A percentile compares a stretch with the other conserved stretches of the same genome.
These are phyloP conservation scores for Aureobasidium subglaciale DNA, from an alignment of 2,329 filamentous ascomycete genomes.

Conservation along the genomic window DNA sequence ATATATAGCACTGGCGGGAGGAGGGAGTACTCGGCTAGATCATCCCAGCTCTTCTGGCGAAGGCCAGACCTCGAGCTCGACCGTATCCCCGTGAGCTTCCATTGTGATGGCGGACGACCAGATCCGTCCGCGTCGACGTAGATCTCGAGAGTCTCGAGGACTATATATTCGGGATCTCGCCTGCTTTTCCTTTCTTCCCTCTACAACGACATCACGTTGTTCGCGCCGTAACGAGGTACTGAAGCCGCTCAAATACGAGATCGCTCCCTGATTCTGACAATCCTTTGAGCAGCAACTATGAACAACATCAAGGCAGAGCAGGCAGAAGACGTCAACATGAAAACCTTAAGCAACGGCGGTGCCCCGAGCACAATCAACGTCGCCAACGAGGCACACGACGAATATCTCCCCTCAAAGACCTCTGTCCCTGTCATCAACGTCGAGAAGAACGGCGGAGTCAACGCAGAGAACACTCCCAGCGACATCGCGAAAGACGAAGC, in stretches of 20 bases:
- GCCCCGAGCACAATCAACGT: not conserved
- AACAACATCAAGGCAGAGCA: not conserved
- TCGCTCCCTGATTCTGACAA: not conserved
- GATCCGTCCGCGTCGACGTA: not conserved
- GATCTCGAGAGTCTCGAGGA: not conserved
- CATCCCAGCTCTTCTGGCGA: too few relatives aligned
- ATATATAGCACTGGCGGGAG: too few relatives aligned
- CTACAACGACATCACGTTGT: not conserved
- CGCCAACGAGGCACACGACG: not conserved
- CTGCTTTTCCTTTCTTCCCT: not conserved
- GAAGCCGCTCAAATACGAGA: not conserved
- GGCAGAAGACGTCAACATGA: not conserved
- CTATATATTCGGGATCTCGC: not conserved
- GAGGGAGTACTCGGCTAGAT: too few relatives aligned
- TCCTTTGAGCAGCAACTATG: not conserved
- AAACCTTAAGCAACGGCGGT: too few relatives aligned
- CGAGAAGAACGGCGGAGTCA: not conserved
- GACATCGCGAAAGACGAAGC: not conserved
- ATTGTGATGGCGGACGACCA: not conserved
- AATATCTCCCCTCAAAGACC: not conserved
- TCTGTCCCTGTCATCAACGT: not conserved
- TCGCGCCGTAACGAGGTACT: not conserved
- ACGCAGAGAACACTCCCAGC: not conserved
- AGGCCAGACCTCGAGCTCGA: too few relatives aligned
- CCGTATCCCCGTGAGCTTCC: not conserved